phyloP scores from a whole-genome alignment of 768 basidiomycete species.

The Lactifluus hygrophoroides region DNA sequence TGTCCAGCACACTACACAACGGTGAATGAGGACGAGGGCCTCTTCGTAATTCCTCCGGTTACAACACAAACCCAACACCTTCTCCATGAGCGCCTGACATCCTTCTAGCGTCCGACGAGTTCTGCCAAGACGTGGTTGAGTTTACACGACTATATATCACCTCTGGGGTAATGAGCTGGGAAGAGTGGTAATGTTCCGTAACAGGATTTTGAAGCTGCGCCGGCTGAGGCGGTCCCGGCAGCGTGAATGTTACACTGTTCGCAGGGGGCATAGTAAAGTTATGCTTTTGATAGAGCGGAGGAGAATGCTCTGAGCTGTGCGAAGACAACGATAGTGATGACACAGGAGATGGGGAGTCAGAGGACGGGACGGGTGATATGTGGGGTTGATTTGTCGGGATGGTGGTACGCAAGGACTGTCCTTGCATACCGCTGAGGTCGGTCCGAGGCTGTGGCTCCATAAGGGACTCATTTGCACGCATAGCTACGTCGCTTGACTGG shows the following conservation, averaged over 20 bases:
- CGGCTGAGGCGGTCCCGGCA: constrained; percentile 2
- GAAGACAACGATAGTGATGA: constrained; percentile 18
- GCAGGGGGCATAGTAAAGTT: neutral
- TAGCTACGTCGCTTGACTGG: neutral
- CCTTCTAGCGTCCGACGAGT: neutral
- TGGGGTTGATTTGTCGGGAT: neutral
- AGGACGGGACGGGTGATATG: constrained; percentile 2
- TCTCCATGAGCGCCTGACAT: neutral
- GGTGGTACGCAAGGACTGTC: neutral
- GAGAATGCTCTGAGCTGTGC: constrained; percentile 17
- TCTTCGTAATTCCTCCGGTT: neutral
- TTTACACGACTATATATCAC: neutral
- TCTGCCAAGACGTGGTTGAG: constrained; percentile 7
- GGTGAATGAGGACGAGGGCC: neutral
- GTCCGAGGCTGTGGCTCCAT: constrained; percentile 7
- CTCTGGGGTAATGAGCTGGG: neutral
- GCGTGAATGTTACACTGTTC: constrained; percentile 3
- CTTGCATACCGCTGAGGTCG: neutral
- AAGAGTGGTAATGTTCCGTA: constrained; percentile 1
- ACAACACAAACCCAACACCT: constrained; percentile 6
- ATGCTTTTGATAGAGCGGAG: constrained; percentile 12
- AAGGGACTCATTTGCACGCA: constrained; percentile 3
- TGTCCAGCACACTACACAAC: neutral
- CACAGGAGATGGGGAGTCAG: constrained; percentile 19
- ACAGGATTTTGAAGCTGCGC: neutral